These are phyloP conservation scores for Fraxinus excelsior DNA, from an alignment of 257 asterid genomes.

Conservation along the genomic window DNA sequence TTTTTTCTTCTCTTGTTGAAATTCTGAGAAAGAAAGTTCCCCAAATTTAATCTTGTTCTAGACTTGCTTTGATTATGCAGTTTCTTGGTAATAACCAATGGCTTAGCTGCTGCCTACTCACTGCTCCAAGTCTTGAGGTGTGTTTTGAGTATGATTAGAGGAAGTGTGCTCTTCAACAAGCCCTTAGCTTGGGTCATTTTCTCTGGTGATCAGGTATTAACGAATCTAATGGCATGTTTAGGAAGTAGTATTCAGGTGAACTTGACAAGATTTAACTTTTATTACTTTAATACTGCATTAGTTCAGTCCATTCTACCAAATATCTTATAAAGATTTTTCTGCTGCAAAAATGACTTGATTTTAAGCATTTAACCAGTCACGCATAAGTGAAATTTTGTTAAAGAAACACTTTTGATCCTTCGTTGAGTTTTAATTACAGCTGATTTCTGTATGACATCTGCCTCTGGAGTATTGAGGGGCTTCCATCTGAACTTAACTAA, in stretches of 20 bases:
- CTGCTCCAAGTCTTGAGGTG: constrained; percentile 79
- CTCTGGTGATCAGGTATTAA: constrained; percentile 93
- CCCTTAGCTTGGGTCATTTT: constrained; percentile 97
- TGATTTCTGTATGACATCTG: constrained; percentile 16
- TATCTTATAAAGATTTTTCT: neutral
- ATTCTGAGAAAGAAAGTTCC: neutral
- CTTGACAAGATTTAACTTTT: neutral
- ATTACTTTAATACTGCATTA: neutral
- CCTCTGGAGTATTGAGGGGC: neutral
- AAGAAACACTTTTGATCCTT: neutral
- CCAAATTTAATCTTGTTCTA: neutral
- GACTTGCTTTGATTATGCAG: constrained; percentile 39
- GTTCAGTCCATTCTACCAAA: neutral
- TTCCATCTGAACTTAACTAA: neutral
- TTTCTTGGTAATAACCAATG: constrained; percentile 79
- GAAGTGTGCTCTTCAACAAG: constrained; percentile 81
- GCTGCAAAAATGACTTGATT: neutral
- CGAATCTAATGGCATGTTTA: neutral
- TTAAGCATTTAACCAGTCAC: no score
- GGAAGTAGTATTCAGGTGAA: neutral
- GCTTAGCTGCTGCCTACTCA: constrained; percentile 88
- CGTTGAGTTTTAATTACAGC: neutral
- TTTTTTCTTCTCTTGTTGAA: neutral
- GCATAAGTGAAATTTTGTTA: neutral
- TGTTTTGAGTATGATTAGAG: constrained; percentile 68